Conservation (phyloP, 495 filamentous ascomycete species). For the Parathielavia appendiculata region DNA sequence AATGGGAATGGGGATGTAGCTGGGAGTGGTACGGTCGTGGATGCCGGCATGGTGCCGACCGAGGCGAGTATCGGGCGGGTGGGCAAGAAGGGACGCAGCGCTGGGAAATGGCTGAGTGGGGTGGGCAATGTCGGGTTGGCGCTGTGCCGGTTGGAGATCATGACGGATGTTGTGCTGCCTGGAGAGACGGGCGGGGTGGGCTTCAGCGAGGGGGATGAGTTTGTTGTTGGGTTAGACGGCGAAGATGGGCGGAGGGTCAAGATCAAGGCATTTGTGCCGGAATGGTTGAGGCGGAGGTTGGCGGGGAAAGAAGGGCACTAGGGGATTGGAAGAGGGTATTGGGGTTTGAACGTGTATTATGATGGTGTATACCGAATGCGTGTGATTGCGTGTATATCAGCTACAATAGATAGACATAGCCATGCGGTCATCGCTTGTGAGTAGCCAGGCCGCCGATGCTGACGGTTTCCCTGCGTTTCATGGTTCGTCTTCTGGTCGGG, state of each 20-base stretch:
- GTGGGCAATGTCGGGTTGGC: slow-evolving; percentile 83
- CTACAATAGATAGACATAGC: no score
- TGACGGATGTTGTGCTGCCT: slow-evolving; percentile 68
- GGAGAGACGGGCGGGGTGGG: slow-evolving; percentile 54
- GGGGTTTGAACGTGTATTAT: background rate
- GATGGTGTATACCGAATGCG: background rate
- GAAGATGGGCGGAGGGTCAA: slow-evolving; percentile 51
- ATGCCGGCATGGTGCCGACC: slow-evolving; percentile 28
- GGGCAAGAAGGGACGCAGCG: slow-evolving; percentile 56
- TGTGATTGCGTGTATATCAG: no score
- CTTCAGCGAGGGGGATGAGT: slow-evolving; percentile 42
- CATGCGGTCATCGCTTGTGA: no score
- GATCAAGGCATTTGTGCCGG: slow-evolving; percentile 82
- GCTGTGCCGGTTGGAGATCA: slow-evolving; percentile 82
- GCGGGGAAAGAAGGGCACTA: slow-evolving; percentile 5
- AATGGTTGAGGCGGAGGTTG: slow-evolving; percentile 56
- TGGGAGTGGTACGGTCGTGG: background rate
- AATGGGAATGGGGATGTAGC: background rate
- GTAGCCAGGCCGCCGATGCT: no score
- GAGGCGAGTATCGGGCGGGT: slow-evolving; percentile 39
- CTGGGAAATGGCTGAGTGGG: slow-evolving; percentile 70
- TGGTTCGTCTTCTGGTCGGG: no score
- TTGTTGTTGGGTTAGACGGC: slow-evolving; percentile 35
- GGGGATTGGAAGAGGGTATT: background rate
- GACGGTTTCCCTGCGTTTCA: no score